phyloP scores from a whole-genome alignment of 169 alveolate genomes.

The Eimeria praecox region DNA sequence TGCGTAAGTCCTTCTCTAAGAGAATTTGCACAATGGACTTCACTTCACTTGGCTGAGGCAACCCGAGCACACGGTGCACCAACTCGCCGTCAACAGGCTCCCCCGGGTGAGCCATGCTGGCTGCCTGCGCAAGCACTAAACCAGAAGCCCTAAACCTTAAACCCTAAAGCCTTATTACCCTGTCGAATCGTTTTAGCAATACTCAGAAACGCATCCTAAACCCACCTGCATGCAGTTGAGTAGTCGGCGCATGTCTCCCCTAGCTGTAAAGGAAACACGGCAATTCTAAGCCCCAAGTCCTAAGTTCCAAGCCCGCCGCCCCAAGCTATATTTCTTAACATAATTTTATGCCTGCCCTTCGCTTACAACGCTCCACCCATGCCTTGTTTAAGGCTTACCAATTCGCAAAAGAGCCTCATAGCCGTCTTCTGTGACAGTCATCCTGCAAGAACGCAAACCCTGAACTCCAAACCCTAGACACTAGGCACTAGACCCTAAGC shows the following conservation, averaged over 20 bases:
- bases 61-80: slow-evolving; percentile 77
- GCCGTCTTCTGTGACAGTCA: slow-evolving; percentile 91
- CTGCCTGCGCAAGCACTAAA: slow-evolving; percentile 41
- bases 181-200: not conserved
- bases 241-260: slow-evolving; percentile 99
- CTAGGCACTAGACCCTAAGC: not conserved
- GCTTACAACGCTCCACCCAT: not conserved
- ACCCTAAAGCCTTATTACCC: not conserved
- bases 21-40: slow-evolving; percentile 38
- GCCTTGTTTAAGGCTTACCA: slow-evolving; percentile 88
- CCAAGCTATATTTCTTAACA: slow-evolving; percentile 86
- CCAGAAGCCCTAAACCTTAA: not conserved
- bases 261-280: slow-evolving; percentile 89
- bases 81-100: slow-evolving; percentile 64
- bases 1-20: slow-evolving; percentile 32
- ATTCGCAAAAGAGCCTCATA: slow-evolving; percentile 93
- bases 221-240: slow-evolving; percentile 95
- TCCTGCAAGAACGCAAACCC: slow-evolving; percentile 71
- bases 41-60: slow-evolving; percentile 76
- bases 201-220: not conserved
- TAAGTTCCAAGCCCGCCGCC: slow-evolving; percentile 91
- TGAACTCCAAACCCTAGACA: not conserved
- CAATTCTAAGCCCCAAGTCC: slow-evolving; percentile 92
- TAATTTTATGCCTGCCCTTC: not conserved
- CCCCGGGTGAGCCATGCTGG: slow-evolving; percentile 76